phyloP scores from a whole-genome alignment of 2,329 filamentous ascomycete species.

The Penicillium sp. region DNA sequence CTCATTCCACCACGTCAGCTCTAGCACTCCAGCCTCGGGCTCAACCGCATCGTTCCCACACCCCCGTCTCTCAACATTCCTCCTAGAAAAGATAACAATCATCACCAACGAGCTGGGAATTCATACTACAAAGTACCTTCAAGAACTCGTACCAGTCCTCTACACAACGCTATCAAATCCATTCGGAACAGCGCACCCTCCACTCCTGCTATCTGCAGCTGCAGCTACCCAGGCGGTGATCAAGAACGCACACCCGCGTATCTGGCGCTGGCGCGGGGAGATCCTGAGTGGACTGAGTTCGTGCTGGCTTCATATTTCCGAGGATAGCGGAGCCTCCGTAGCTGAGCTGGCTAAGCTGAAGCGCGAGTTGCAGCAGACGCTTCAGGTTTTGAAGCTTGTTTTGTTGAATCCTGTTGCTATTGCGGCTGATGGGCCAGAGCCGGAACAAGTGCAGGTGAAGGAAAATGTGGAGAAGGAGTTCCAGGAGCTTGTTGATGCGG shows the following conservation, averaged over 20 bases:
- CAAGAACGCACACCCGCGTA: constrained; percentile 66
- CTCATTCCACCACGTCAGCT: constrained; percentile 49
- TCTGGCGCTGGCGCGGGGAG: constrained; percentile 62
- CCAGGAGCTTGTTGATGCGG: constrained; percentile 36
- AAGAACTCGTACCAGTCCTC: constrained; percentile 68
- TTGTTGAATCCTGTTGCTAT: constrained; percentile 29
- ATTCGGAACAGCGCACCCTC: constrained; percentile 59
- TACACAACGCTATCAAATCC: constrained; percentile 66
- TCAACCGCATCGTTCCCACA: constrained; percentile 47
- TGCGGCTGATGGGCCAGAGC: constrained; percentile 17
- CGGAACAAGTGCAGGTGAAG: constrained; percentile 25
- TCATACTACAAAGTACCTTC: constrained; percentile 42
- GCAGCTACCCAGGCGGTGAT: constrained; percentile 59
- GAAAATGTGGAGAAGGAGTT: constrained; percentile 38
- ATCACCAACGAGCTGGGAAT: constrained; percentile 37
- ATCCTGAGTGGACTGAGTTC: constrained; percentile 62
- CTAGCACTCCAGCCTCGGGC: constrained; percentile 43
- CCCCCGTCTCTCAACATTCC: constrained; percentile 51
- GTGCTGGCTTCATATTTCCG: constrained; percentile 61
- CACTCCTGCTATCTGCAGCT: constrained; percentile 55
- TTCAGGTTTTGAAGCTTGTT: constrained; percentile 32
- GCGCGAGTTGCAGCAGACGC: constrained; percentile 29
- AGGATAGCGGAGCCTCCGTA: constrained; percentile 18
- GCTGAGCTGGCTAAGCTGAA: constrained; percentile 25
- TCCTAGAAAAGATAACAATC: constrained; percentile 32